Evolutionary conservation across 805 yeast genomes (phyloP).

Genomic region (Pichia rugopelliculosa): DNA sequence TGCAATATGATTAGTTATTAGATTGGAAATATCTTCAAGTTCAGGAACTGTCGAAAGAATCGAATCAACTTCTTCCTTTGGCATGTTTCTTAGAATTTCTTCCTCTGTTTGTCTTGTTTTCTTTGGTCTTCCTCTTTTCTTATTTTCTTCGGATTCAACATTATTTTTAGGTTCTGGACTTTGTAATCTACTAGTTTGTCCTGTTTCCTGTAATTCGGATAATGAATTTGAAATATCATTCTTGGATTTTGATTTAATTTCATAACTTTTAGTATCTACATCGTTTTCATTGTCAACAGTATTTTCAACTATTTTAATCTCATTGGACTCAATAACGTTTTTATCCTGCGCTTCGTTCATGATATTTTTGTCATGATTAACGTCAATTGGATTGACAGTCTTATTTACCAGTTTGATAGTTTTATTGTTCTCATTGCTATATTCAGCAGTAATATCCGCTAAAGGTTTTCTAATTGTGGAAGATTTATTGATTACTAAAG

Average conservation of each 20-base stretch:
- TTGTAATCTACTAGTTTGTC: too few species aligned
- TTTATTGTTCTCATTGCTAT: not conserved
- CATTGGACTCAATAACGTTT: not conserved
- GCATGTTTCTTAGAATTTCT: conserved; percentile 12
- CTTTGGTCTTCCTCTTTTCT: conserved; percentile 11
- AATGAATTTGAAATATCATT: not conserved
- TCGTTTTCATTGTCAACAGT: not conserved
- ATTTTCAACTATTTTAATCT: not conserved
- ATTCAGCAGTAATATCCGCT: not conserved
- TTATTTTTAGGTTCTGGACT: not conserved
- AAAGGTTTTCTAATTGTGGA: not conserved
- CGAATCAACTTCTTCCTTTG: conserved; percentile 22
- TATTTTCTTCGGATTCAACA: not conserved
- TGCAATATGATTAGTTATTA: conserved; percentile 78
- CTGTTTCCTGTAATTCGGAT: not conserved
- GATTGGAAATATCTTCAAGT: conserved; percentile 48
- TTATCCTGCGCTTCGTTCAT: not conserved
- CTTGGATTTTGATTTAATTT: not conserved
- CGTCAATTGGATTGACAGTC: not conserved
- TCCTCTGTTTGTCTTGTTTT: conserved; percentile 8
- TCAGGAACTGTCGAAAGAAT: conserved; percentile 32
- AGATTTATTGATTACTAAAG: not conserved
- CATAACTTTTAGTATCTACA: not conserved
- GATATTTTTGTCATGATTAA: not conserved
- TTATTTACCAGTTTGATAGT: not conserved